Evolutionary conservation across 805 yeast genomes (phyloP).

Genomic region (Danielia oregonensis): DNA sequence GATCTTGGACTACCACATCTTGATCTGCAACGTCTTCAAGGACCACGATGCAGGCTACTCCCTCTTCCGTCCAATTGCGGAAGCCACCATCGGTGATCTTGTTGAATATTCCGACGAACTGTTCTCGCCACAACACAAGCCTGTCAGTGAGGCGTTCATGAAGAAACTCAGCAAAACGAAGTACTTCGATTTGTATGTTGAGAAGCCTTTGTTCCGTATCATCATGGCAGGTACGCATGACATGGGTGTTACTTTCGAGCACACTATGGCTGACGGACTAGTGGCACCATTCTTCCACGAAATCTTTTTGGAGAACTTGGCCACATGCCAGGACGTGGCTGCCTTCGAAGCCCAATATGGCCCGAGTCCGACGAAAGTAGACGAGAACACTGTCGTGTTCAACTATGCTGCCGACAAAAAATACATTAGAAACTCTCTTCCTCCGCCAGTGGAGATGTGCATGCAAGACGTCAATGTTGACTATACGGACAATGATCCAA

Average conservation of each 20-base stretch:
- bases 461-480: conserved; percentile 25
- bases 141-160: conserved; percentile 28
- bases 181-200: conserved; percentile 19
- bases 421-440: conserved; percentile 24
- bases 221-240: conserved; percentile 20
- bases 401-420: conserved; percentile 17
- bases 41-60: conserved; percentile 10
- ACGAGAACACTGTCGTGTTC: conserved; percentile 16
- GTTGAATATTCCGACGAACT: conserved; percentile 14
- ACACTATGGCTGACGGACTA: conserved; percentile 38
- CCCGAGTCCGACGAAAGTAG: conserved; percentile 3
- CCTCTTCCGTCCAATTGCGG: conserved; percentile 22
- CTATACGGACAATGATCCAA: conserved; percentile 22
- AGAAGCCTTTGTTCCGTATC: conserved; percentile 28
- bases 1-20: conserved; percentile 31
- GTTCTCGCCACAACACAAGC: conserved; percentile 13
- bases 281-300: conserved; percentile 34
- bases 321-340: conserved; percentile 10
- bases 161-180: conserved; percentile 12
- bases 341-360: conserved; percentile 12
- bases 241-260: conserved; percentile 30
- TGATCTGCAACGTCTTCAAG: conserved; percentile 28
- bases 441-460: conserved; percentile 33
- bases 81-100: conserved; percentile 23
- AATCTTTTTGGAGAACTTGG: conserved; percentile 26